Base-by-base conservation (phyloP, 2,329 filamentous ascomycete genomes). In the Sodiomyces alkalinus region DNA sequence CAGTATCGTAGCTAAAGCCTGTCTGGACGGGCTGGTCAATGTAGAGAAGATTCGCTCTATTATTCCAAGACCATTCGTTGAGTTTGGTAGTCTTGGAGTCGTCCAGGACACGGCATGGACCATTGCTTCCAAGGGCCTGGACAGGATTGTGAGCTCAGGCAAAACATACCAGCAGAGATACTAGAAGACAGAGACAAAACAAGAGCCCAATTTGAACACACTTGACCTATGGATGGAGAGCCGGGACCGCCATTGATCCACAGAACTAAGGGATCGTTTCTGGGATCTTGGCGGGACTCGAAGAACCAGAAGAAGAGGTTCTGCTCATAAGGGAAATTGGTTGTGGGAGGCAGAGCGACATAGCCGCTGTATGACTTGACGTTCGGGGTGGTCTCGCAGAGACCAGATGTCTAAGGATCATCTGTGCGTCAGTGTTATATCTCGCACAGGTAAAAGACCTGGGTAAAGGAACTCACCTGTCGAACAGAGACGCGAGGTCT, bases 341-440 rank as follows among this genome's bases (percentile, higher is more conserved):
- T 37, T 25, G 45, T 50, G 2, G 65, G 46, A 13, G 69, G 59
- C 29, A 76, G 45, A 34, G 58, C 57, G 29, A 80, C 64, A 50
- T 77, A 74, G 37, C 74, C 74, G 7, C 69, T 61, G 46, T 72
- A 78, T 51, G 52, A 74, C 66, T 51, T 77, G 64, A 55, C 72
- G 55, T 53, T 76, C 54, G 29, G 59, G 46, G 38, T 61, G 28
- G 51, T 74, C 70, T 41, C 65, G 55, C 38, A 75, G 66, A 46
- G 17, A 23, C 22, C 21, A 17, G 21, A 29, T 3, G 24, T 19
- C 27, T 29, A 12, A 16, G 6, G n/a, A 7, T 4, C 11, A 7
- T 25, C n/a, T 10, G 23, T 11, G 4, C 10, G 14, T 5, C 9
- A 11, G 10, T 6, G 7, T 17, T 9, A 17, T 10, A 9, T 16